Evolutionary conservation across 129 eudicot genomes (phyloP).

Genomic region (Flaveria trinervia): DNA sequence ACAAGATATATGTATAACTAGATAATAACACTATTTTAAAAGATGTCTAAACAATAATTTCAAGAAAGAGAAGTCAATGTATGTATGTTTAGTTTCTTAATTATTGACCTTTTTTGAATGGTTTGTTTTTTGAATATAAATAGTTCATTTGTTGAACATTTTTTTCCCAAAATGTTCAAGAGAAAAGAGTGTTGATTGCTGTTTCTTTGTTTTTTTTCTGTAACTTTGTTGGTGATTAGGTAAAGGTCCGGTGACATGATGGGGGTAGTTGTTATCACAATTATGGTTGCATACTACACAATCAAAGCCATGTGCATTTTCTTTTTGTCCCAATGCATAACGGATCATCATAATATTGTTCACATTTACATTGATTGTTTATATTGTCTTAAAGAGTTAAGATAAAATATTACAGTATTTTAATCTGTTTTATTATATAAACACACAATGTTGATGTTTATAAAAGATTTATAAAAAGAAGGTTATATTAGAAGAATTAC

Average conservation of each 20-base stretch:
- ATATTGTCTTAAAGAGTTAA: too few species aligned
- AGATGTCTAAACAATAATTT: too few species aligned
- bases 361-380: background rate
- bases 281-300: background rate
- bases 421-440: too few species aligned
- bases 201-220: background rate
- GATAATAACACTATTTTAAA: too few species aligned
- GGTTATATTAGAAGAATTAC: too few species aligned
- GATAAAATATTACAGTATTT: too few species aligned
- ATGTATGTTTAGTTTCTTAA: too few species aligned
- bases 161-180: background rate
- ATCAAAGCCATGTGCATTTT: conserved; percentile 15
- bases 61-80: too few species aligned
- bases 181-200: background rate
- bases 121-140: background rate
- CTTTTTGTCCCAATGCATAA: background rate
- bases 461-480: too few species aligned
- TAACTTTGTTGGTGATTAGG: conserved; percentile 6
- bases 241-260: background rate
- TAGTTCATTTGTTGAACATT: background rate
- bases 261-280: background rate
- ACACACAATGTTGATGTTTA: too few species aligned
- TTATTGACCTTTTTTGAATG: too few species aligned
- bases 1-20: too few species aligned
- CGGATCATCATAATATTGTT: conserved; percentile 5